Percentiles rank a stretch among this genome's conserved stretches.
These are phyloP conservation scores for Farysia itapuensis DNA, from an alignment of 1,284 basidiomycete genomes.

Conservation along the genomic window DNA sequence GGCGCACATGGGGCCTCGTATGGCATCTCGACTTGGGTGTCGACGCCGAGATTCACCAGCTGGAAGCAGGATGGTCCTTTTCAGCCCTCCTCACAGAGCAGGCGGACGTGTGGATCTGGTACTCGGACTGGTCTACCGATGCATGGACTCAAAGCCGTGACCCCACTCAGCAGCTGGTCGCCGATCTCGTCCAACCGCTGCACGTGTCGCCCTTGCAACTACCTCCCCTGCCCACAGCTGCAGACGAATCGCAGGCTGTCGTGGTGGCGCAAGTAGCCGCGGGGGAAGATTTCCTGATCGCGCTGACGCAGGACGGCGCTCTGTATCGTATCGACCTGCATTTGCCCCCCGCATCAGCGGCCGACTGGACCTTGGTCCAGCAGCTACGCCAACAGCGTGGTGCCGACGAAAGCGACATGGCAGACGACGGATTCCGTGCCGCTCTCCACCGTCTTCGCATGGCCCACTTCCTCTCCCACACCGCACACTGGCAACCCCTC, in stretches of 20 bases:
- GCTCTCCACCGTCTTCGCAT: not conserved
- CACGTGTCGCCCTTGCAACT: slow-evolving; percentile 2
- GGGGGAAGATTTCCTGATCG: slow-evolving; percentile 37
- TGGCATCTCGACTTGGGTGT: slow-evolving; percentile 2
- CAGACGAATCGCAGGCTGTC: not conserved
- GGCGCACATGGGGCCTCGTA: slow-evolving; percentile 28
- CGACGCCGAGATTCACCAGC: slow-evolving; percentile 14
- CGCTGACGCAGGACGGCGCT: slow-evolving; percentile 26
- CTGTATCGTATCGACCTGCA: slow-evolving; percentile 29
- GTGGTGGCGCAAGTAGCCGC: slow-evolving; percentile 30
- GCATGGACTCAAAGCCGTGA: slow-evolving; percentile 1
- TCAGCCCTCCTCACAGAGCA: slow-evolving; percentile 14
- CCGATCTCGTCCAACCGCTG: slow-evolving; percentile 6
- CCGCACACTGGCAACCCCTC: slow-evolving; percentile 9
- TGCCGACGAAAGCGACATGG: not conserved
- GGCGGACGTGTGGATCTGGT: slow-evolving; percentile 11
- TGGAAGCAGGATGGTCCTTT: slow-evolving; percentile 47
- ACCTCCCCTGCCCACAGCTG: not conserved
- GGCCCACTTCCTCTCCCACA: not conserved
- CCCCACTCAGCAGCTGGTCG: slow-evolving; percentile 4
- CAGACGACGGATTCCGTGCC: not conserved
- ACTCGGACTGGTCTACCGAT: slow-evolving; percentile 7
- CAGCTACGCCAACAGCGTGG: not conserved
- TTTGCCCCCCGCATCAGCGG: not conserved
- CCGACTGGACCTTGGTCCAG: not conserved